Base-by-base conservation (phyloP, 179 eudicot genomes). In the Nepenthes alata region DNA sequence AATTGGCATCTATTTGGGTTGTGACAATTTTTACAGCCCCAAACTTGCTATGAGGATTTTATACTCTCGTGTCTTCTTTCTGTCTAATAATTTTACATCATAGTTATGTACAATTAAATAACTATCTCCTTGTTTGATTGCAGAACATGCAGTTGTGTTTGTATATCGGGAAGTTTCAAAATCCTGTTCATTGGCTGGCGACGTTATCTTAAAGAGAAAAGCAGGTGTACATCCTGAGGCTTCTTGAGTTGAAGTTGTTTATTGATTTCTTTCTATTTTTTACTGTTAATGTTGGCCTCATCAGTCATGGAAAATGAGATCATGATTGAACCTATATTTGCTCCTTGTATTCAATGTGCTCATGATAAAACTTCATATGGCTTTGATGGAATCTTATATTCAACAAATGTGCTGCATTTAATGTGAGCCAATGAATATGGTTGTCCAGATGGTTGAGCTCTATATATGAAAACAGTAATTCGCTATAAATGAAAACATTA, bases 111-210 rank as follows among this genome's bases (percentile, higher is more conserved):
- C 53, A 50, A 50, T 50, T 50, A 50, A 7, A 13, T 11, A 50
- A n/a, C 15, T 11, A 4, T 50, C 13, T n/a, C 11, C 5, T 50
- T 50, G 53, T 11, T 50, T 50, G 15, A 67, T 55, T 65, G 35
- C 83, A 91, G 98, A 86, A 68, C 78, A 70, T 58, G 89, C 98
- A 52, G 80, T 73, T 69, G 96, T 93, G 12, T 91, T 86, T 73
- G 98, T 91, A 34, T 91, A 72, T 72, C 91, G 96, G 55, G 96
- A 91, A 69, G 90, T 89, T 74, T 61, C 53, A 6, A 75, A 69
- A 61, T 75, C 85, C 45, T 13, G 63, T 60, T 73, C 79, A 54
- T 61, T 60, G 49, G 25, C 74, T 53, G 85, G 83, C 78, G 78
- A 75, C 58, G 66, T 72, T 14, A 5, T 11, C 57, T 77, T 79